Base-by-base conservation (phyloP, 75 land plant species). In the Chamaecyparis obtusa region DNA sequence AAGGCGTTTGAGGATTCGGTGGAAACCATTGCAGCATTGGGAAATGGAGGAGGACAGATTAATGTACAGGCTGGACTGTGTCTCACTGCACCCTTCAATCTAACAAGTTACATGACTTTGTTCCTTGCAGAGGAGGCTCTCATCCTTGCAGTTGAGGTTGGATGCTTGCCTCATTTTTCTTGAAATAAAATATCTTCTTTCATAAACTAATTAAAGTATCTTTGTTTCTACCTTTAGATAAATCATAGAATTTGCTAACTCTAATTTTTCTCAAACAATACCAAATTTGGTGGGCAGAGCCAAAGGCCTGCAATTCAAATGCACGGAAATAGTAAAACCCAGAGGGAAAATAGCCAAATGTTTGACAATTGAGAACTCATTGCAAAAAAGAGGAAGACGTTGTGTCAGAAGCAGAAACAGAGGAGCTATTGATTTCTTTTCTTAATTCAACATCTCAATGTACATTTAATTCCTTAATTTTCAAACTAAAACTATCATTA, bases 71-170 rank as follows among this genome's bases (percentile, higher is more conserved):
- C 97, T 79, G 99, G 99, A 35, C 3, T 84, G 24, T 98, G 99
- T 98, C 92, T 98, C n/a, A 98, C 99, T 13, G 99, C 94, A 33
- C 99, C 99, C 1, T 96, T 98, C 86, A 96, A 96, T 87, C 92
- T 98, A 24, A 98, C 99, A 60, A 96, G 99, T 85, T 93, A 94
- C 83, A 94, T 98, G 94, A 98, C 99, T 32, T 88, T 96, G 84
- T 98, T 96, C 85, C 96, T 98, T 46, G 96, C 92, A 14, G 93
- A 94, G 54, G 97, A 88, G 83, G 94, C 99, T 84, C 94, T 93
- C 37, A 94, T 98, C 55, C 94, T 94, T 43, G 99, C 89, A 11
- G 87, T 90, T 76, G 86, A 94, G 91, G 99, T 96, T 36, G 9
- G 84, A 16, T 15, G 24, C 49, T 72, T 41, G 2, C 75, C 2